Base-by-base conservation (phyloP, 1,284 basidiomycete genomes). In the Apiotrichum siamense region DNA sequence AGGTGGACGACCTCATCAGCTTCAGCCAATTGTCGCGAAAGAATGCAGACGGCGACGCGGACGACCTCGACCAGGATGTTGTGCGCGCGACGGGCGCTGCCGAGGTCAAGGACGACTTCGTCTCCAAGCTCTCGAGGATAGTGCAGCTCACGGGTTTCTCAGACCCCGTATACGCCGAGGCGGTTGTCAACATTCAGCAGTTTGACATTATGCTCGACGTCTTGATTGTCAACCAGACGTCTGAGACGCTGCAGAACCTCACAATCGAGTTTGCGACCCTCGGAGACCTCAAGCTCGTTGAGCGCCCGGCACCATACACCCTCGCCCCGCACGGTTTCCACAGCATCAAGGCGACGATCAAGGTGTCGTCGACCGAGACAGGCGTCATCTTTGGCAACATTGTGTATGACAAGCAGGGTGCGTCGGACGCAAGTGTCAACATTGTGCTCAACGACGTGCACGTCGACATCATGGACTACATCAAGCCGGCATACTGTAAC, bases 391-490 rank as follows among this genome's bases (percentile, higher is more conserved):
- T 97, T 64, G 94, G 94, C 36, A 96, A 93, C 72, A 97, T 98
- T 61, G 84, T 96, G 18, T 99, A 96, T 85, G 90, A 94, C 59
- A 88, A 87, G n/a, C 83, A 84, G 5, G 87, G 85, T 42, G 83
- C 92, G 61, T 80, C 84, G 0, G 89, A 94, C 67, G 84, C 84
- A 44, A 90, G 84, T 73, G 71, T 71, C 47, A 79, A 66, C 72
- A 91, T 90, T 33, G 93, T 98, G 44, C 75, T 97, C 65, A 97
- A 92, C 73, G 94, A 97, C 75, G 93, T 97, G 54, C 92, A 97
- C 75, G 90, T 97, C 60, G 96, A 98, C 74, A 97, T 98, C 62
- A 94, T 98, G 88, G 94, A 97, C 74, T 98, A 97, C 75, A 98
- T 98, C 78, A 91, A 96, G 72, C 93, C 94, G 0, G 90, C 92